phyloP scores from a whole-genome alignment of 352 stramenopile species.

The Globisporangium middletonii region DNA sequence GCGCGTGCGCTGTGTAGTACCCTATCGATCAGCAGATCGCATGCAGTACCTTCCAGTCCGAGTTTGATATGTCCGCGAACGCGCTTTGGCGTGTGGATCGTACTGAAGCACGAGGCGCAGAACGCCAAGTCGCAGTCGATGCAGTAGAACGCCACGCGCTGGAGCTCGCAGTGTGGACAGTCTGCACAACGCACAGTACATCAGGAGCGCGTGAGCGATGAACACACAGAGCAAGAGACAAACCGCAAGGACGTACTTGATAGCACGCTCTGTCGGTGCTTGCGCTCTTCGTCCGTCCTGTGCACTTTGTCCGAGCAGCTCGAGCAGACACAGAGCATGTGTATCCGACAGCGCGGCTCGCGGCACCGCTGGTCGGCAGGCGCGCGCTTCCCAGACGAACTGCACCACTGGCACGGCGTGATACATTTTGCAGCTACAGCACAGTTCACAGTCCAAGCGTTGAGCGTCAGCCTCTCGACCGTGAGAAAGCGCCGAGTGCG shows the following conservation, averaged over 20 bases:
- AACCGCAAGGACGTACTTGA: slow-evolving; percentile 22
- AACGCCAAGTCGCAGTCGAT: slow-evolving; percentile 60
- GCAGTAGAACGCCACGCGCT: slow-evolving; percentile 42
- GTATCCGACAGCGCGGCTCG: slow-evolving; percentile 7
- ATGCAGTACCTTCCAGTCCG: slow-evolving; percentile 31
- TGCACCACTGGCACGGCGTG: no score
- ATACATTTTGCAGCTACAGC: no score
- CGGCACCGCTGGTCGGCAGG: slow-evolving; percentile 12
- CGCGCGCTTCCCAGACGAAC: neutral
- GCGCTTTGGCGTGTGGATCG: slow-evolving; percentile 37
- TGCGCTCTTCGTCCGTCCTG: slow-evolving; percentile 4
- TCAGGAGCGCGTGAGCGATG: neutral
- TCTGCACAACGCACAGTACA: slow-evolving; percentile 16
- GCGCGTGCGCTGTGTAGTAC: no score
- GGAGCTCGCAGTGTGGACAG: slow-evolving; percentile 58
- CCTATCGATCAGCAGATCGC: neutral
- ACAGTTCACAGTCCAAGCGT: no score
- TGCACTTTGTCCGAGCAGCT: slow-evolving; percentile 12
- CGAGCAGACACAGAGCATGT: slow-evolving; percentile 9
- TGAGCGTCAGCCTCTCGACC: no score
- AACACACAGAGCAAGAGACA: neutral
- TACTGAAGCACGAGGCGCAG: slow-evolving; percentile 40
- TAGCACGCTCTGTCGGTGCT: slow-evolving; percentile 16
- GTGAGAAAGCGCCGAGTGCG: no score
- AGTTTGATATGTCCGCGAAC: slow-evolving; percentile 30